Evolutionary conservation across 805 yeast genomes (phyloP), one percentile per base, ranked within the genome.

Genomic region (Sugiyamaella chiloensis): DNA sequence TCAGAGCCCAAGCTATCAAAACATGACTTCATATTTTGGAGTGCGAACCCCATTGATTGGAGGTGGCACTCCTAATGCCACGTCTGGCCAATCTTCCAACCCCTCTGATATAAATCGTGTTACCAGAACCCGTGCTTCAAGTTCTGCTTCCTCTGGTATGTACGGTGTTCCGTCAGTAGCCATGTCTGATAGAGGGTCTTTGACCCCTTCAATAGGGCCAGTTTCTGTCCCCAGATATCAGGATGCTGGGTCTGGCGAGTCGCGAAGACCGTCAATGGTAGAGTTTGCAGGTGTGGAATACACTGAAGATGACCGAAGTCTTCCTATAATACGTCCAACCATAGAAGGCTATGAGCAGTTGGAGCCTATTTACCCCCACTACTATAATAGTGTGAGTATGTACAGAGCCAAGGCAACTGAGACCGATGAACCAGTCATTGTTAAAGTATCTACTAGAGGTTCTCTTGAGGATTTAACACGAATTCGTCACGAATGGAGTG

Each of bases 401-500:
- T 56, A 52, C 39, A 39, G 60, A 11, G 50, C 59, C 2, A 36
- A 21, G 6, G 44, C 47, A 20, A 17, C 36, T 21, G 44, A 35
- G 1, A 49, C 53, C 4, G 47, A 35, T 17, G 46, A 53, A 47
- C 52, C 56, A 1, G 57, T 56, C 17, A 41, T 56, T n/a, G 47
- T 56, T 29, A 55, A 52, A 19, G 51, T 50, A 19, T 55, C 60
- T 4, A 47, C 52, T 4, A 37, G 47, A 11, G 58, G 56, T 2
- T 48, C 56, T 8, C 51, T 56, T 7, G 60, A 56, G 24, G 60
- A 55, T 34, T 43, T 56, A 42, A 53, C 58, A 8, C 42, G 60
- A n/a, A 51, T 56, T 6, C 44, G 58, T 12, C 58, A 55, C 24
- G 60, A 56, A 39, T 56, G 60, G 58, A 50, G 51, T 39, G 45